phyloP scores from a whole-genome alignment of 2,329 filamentous ascomycete genomes.

The Neonectria sp. region DNA sequence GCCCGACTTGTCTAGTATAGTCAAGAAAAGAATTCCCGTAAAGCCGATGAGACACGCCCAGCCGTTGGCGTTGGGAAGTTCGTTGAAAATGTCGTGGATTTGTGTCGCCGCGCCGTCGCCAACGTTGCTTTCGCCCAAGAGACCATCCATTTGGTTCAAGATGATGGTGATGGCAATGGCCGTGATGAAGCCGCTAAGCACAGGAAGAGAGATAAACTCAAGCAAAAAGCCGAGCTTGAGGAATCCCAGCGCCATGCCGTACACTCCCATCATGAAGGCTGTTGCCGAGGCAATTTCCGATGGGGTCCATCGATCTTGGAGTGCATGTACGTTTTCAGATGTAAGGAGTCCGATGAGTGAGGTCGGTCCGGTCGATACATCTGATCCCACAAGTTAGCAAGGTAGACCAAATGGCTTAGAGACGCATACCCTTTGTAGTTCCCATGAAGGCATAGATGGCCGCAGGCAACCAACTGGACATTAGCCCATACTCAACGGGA shows the following conservation, averaged over 20 bases:
- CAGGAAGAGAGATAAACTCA: conserved; percentile 76
- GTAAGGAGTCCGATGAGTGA: conserved; percentile 76
- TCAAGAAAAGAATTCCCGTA: conserved; percentile 69
- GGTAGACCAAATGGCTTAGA: not conserved
- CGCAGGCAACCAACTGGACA: conserved; percentile 72
- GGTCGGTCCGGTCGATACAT: conserved; percentile 75
- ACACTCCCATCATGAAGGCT: conserved; percentile 75
- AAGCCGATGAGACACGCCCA: conserved; percentile 74
- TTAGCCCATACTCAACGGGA: conserved; percentile 72
- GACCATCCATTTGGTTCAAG: conserved; percentile 74
- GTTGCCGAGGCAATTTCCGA: conserved; percentile 73
- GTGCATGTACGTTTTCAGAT: conserved; percentile 70
- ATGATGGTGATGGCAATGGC: conserved; percentile 77
- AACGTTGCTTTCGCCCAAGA: conserved; percentile 69
- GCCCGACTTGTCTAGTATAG: conserved; percentile 70
- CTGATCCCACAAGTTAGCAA: conserved; percentile 50
- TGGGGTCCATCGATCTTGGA: conserved; percentile 66
- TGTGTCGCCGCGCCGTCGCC: conserved; percentile 68
- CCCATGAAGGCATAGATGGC: conserved; percentile 73
- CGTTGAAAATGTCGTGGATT: conserved; percentile 71
- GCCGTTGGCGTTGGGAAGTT: conserved; percentile 70
- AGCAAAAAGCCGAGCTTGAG: conserved; percentile 76
- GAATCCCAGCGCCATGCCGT: conserved; percentile 71
- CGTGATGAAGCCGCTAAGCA: conserved; percentile 76
- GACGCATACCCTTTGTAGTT: conserved; percentile 69